Evolutionary conservation across 2,329 filamentous ascomycete species (phyloP), one percentile per base, ranked within the genome.

Genomic region (Sclerotinia minor): DNA sequence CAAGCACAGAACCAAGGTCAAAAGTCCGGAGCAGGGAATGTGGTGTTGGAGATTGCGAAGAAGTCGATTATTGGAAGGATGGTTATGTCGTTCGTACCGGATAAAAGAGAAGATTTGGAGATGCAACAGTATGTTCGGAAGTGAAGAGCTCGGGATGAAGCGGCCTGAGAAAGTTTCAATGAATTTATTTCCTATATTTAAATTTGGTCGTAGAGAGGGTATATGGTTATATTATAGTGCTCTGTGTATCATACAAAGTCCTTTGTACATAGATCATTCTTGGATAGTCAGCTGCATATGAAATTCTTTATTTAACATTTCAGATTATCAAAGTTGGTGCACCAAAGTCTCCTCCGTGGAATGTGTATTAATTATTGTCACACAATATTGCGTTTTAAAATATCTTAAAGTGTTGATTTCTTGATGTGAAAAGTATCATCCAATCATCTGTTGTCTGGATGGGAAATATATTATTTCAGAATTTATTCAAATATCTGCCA

Each of bases 21-120:
- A 29, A 64, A 67, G n/a, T 53, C 65, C 5, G 59, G 59, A 29
- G 29, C 15, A 7, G 70, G 57, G 2, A 70, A 70, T 50, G 35
- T 50, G 32, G 49, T 60, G 8, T 63, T 73, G 66, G 71, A 54
- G 17, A 72, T 75, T 52, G 70, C 71, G 11, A 73, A 74, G 67
- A 71, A 66, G 59, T 75, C 73, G 4, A 75, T 75, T 38, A 73
- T 76, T 68, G 75, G 75, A 1, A 68, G 72, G 13, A 66, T 75
- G 45, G 69, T 74, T 6, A 73, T 71, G 68, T 24, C 32, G 24
- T 49, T 49, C 15, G 38, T 65, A 8, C 52, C 59, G 24, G 60
- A 52, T 17, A 67, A 65, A 11, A 29, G n/a, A 17, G 60, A n/a
- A 26, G 52, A 58, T 57, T 19, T 64, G 3, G 66, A 67, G 29